phyloP scores from a whole-genome alignment of 139 green algal genomes.

The Chlorella sp. region DNA sequence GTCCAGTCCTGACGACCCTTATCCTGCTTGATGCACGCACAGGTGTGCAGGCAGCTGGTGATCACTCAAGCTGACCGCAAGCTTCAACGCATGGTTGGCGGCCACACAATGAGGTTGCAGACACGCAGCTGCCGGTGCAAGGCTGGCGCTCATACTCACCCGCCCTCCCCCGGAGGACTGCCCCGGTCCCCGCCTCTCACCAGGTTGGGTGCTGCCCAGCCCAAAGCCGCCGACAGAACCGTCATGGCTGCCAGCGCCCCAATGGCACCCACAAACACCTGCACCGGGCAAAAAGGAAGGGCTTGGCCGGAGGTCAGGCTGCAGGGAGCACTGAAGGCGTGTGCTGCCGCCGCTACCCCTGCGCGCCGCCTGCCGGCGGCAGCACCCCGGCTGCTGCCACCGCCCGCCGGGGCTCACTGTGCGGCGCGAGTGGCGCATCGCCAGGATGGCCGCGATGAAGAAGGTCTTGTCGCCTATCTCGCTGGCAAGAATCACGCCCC shows the following conservation, averaged over 20 bases:
- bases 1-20: too few relatives aligned
- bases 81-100: too few relatives aligned
- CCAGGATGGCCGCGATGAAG: slow-evolving; percentile 95
- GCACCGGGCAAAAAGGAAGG: neutral
- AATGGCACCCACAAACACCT: slow-evolving; percentile 89
- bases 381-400: neutral
- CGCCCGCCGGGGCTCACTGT: slow-evolving; percentile 37
- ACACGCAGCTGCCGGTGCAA: too few relatives aligned
- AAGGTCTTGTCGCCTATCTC: slow-evolving; percentile 97
- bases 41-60: too few relatives aligned
- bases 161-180: neutral
- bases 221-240: slow-evolving; percentile 84
- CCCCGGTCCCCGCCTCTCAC: slow-evolving; percentile 48
- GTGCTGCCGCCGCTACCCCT: too few relatives aligned
- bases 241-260: slow-evolving; percentile 93
- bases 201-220: slow-evolving; percentile 87
- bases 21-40: too few relatives aligned
- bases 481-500: slow-evolving; percentile 65
- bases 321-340: too few relatives aligned
- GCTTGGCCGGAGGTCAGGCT: neutral
- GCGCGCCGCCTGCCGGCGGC: neutral
- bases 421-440: slow-evolving; percentile 79
- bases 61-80: too few relatives aligned
- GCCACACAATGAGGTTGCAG: too few relatives aligned
- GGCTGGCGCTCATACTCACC: too few relatives aligned